Conservation (phyloP, 1,284 basidiomycete species). For the Xerocomus nothofagi region DNA sequence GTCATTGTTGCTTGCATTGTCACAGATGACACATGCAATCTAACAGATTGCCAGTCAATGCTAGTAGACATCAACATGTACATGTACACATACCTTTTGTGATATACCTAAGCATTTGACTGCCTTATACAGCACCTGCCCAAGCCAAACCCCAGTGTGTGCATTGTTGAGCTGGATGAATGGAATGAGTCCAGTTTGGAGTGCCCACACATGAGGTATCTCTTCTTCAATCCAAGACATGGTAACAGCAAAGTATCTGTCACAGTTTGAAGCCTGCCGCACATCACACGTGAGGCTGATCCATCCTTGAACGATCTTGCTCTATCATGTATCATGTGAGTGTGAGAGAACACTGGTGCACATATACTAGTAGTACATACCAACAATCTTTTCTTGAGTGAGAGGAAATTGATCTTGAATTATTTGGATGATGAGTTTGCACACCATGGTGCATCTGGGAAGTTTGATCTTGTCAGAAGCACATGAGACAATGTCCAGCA, state of each 20-base stretch:
- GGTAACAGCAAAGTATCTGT: constrained; percentile 7
- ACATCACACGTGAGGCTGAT: constrained; percentile 9
- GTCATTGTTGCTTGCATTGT: constrained; percentile 8
- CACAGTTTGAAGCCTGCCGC: constrained; percentile 8
- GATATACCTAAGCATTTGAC: background rate
- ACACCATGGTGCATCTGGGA: background rate
- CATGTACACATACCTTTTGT: background rate
- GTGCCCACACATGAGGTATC: background rate
- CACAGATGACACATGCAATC: constrained; percentile 1
- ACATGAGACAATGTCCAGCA: background rate
- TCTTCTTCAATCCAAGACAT: constrained; percentile 7
- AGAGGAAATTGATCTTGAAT: constrained; percentile 1
- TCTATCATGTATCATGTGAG: constrained; percentile 1
- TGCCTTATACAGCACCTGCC: constrained; percentile 11
- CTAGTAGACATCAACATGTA: background rate
- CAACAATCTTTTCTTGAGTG: background rate
- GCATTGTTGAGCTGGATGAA: constrained; percentile 7
- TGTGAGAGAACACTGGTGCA: too few relatives aligned
- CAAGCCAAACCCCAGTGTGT: background rate
- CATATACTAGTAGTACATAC: background rate
- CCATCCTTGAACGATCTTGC: background rate
- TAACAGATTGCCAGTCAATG: background rate
- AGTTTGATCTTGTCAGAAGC: constrained; percentile 4
- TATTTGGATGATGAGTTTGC: constrained; percentile 1
- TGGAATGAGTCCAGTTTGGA: background rate